phyloP scores from a whole-genome alignment of 2,329 filamentous ascomycete species.

The Fusarium brevicatenulatum region DNA sequence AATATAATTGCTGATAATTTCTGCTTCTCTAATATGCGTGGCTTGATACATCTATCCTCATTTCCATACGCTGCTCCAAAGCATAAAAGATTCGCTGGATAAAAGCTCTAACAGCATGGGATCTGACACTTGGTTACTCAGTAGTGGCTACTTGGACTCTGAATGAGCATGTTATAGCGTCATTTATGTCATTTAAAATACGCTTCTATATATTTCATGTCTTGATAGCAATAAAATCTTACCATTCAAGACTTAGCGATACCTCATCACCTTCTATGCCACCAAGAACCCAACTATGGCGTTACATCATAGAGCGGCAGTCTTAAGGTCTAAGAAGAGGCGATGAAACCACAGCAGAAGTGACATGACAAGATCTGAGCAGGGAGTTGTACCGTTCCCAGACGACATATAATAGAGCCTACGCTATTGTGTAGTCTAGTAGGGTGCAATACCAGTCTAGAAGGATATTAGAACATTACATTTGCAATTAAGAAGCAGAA shows the following conservation, averaged over 20 bases:
- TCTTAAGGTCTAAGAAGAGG: neutral
- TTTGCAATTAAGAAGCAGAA: neutral
- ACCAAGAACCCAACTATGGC: rapidly evolving
- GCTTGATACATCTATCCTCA: rapidly evolving
- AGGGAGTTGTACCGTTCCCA: neutral
- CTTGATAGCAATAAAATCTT: neutral
- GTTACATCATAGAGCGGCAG: neutral
- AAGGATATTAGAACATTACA: neutral
- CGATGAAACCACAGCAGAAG: neutral
- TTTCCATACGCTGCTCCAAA: no score
- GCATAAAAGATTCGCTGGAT: neutral
- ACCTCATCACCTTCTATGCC: rapidly evolving
- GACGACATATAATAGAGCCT: neutral
- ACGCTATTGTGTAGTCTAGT: neutral
- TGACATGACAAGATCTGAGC: neutral
- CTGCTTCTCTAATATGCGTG: neutral
- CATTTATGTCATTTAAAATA: no score
- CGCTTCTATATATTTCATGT: rapidly evolving
- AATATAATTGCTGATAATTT: neutral
- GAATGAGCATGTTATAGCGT: rapidly evolving
- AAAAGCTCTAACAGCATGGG: neutral
- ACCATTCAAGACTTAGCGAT: rapidly evolving
- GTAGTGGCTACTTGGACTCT: neutral
- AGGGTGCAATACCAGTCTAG: neutral
- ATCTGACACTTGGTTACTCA: rapidly evolving